Base-by-base conservation (phyloP, 306 rosid species). In the Ochetophila trinervis region DNA sequence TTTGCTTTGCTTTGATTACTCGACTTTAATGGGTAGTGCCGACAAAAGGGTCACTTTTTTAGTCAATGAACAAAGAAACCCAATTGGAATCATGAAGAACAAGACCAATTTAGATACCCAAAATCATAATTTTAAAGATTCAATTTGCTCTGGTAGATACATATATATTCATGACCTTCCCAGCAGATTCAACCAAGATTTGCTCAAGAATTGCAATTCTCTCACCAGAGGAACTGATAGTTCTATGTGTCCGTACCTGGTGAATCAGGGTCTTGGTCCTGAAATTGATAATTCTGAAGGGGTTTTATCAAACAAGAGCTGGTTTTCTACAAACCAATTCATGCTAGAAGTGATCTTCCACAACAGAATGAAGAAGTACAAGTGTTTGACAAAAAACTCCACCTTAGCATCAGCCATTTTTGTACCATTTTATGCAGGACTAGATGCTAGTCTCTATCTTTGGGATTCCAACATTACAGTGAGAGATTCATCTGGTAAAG, bases 351-450 rank as follows among this genome's bases (percentile, higher is more conserved):
- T 93, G 2, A 93, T 89, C 59, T 93, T 93, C 61, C 98, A 93
- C 57, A 78, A 81, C 74, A 84, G 71, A 71, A 87, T 93, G 88
- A 89, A 14, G 22, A 74, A 30, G 5, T 87, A 93, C 34, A 19
- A 56, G 22, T 93, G 98, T 70, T 77, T 89, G 81, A 89, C 98
- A 13, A 78, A 76, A 40, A 68, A 82, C 60, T 84, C 98, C 0
- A 64, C 87, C 0, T 4, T 77, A 3, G 98, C 98, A 18, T 84
- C 89, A 1, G 98, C 91, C 0, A 35, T 89, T 49, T 93, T 78
- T 77, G 91, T 93, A 4, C 98, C 98, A 0, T 89, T 85, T 45
- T 93, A 93, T 63, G 90, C 92, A 9, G 98, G 98, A 42, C 89
- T 93, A n/a, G 98, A 93, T 51, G 74, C 65, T 9, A 93, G 97